Evolutionary conservation across 352 stramenopile species (phyloP), one percentile per base, ranked within the genome.

Genomic region (Pythium vanterpoolii): DNA sequence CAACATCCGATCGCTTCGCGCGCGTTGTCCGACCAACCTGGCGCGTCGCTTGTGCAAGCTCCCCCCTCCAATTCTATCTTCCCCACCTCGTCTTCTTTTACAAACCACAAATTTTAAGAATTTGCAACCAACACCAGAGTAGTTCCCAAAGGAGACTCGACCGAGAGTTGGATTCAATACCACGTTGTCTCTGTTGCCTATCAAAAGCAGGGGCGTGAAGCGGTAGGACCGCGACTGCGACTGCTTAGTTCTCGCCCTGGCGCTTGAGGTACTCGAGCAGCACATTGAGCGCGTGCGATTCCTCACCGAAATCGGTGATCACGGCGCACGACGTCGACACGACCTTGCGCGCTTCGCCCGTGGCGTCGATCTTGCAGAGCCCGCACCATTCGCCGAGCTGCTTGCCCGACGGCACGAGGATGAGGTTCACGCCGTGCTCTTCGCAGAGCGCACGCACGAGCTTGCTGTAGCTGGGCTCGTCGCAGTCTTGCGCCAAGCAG

Each of bases 281-380:
- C 52, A 99, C 91, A 66, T 97, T 97, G 52, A 99, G 86, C 48
- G 96, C 97, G 76, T 97, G 90, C 40, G 93, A 98, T 74, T 99
- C 97, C 86, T 99, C 97, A 78, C 98, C 98, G 70, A 99, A 99
- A 78, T 99, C 97, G 48, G 97, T 99, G 72, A 99, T 98, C 66
- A 99, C 97, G 60, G 95, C 95, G 76, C 93, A 98, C 58, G 95
- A 99, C 53, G 95, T 99, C 50, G 94, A 97, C 30, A 99, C 97
- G 54, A 98, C 97, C 93, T 99, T 99, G 76, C 96, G 97, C 56
- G 97, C 92, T 72, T 98, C 90, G 50, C 97, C 97, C 59, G 98
- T 87, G 55, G 78, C 79, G 79, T 99, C 95, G 72, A 99, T 96
- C 87, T 99, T 99, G 89, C 95, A 98, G 64, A 99, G 90, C 68